These are phyloP conservation scores for Cyberlindnera mycetangii DNA, from an alignment of 805 yeast genomes.

Conservation along the genomic window DNA sequence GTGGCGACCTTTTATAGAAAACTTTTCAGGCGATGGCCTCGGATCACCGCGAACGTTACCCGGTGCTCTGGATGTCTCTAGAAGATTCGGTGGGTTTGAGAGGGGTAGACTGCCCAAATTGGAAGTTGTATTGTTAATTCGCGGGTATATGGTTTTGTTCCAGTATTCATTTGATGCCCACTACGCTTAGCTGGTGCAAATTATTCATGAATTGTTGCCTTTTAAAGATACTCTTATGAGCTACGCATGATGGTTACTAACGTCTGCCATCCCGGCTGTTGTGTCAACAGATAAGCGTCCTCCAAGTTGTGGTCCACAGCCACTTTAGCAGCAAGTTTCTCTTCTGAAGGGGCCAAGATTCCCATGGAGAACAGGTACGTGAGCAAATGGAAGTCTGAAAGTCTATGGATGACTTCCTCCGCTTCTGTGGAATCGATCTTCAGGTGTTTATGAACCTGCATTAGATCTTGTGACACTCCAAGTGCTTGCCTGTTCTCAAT, in stretches of 20 bases:
- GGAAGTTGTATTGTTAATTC: slow-evolving; percentile 1
- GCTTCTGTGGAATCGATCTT: slow-evolving; percentile 29
- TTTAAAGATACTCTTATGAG: slow-evolving; percentile 8
- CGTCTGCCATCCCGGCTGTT: slow-evolving; percentile 80
- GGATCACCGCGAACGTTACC: slow-evolving; percentile 2
- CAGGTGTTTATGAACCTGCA: slow-evolving; percentile 50
- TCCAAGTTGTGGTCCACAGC: slow-evolving; percentile 42
- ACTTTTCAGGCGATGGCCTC: slow-evolving; percentile 11
- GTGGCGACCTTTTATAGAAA: slow-evolving; percentile 8
- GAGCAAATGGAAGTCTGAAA: slow-evolving; percentile 78
- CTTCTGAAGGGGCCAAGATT: slow-evolving; percentile 56
- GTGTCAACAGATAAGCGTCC: slow-evolving; percentile 50
- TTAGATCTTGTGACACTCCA: slow-evolving; percentile 70
- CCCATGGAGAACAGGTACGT: slow-evolving; percentile 54
- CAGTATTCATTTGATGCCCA: too few species aligned
- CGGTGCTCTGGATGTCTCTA: slow-evolving; percentile 5
- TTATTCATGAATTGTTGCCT: too few species aligned
- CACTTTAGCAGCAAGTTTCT: slow-evolving; percentile 43
- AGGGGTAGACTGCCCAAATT: slow-evolving; percentile 5
- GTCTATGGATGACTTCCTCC: slow-evolving; percentile 32
- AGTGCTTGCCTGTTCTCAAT: slow-evolving; percentile 76
- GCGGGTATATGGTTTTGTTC: background rate
- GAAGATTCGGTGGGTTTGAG: slow-evolving; percentile 5
- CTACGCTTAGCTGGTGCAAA: too few species aligned
- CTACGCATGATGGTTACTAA: slow-evolving; percentile 51